A percentile compares a stretch with the other conserved stretches of the same genome.
Conservation (phyloP, 495 filamentous ascomycete genomes). For the Penicillium roqueforti region DNA sequence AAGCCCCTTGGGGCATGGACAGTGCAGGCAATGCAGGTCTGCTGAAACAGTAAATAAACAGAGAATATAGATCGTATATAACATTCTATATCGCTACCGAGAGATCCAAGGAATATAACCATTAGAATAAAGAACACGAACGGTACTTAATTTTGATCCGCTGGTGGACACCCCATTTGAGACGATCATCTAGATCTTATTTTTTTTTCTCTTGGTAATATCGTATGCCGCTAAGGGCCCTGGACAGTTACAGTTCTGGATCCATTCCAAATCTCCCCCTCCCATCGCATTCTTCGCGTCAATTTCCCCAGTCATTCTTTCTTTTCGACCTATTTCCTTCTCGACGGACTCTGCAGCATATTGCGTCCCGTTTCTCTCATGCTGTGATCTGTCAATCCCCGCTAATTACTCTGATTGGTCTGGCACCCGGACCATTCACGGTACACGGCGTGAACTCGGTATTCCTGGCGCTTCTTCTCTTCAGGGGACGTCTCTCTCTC, state of each 20-base stretch:
- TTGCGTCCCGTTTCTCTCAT: constrained; percentile 7
- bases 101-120: too few species aligned
- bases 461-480: constrained; percentile 3
- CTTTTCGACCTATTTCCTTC: neutral
- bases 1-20: constrained; percentile 12
- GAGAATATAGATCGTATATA: neutral
- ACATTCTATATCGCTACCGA: too few species aligned
- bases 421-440: constrained; percentile 11
- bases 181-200: constrained; percentile 10
- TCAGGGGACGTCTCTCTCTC: constrained; percentile 7
- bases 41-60: constrained; percentile 2
- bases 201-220: constrained; percentile 15
- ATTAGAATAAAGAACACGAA: neutral
- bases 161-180: constrained; percentile 2
- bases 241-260: constrained; percentile 1
- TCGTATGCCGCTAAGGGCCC: constrained; percentile 9
- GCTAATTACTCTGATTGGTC: neutral
- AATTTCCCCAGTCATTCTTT: constrained; percentile 10
- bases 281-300: constrained; percentile 9
- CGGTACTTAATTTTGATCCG: neutral
- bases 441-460: neutral
- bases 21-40: neutral
- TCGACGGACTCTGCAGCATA: constrained; percentile 4
- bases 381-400: constrained; percentile 22
- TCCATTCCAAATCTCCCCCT: constrained; percentile 12